A percentile compares a stretch with the other conserved stretches of the same genome.
Evolutionary conservation across 2,329 filamentous ascomycete genomes (phyloP).

Genomic region (Anthostomella pinea): DNA sequence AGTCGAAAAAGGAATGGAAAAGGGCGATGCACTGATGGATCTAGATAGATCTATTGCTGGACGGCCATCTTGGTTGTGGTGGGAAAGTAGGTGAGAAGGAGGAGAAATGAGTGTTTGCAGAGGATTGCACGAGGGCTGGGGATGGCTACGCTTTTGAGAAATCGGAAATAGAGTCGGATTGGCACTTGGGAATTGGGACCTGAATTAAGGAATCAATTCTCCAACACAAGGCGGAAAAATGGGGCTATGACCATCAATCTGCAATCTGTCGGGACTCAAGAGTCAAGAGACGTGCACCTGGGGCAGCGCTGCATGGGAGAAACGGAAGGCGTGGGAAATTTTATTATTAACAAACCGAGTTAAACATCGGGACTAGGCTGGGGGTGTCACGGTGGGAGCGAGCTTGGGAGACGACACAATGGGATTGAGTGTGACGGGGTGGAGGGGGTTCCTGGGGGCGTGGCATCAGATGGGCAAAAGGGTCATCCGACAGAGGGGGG

Average conservation of each 20-base stretch:
- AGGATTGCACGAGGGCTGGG: constrained; percentile 39
- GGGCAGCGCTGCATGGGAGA: constrained; percentile 35
- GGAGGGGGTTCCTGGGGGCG: neutral
- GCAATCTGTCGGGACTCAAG: no score
- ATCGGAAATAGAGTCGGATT: no score
- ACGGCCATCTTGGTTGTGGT: constrained; percentile 31
- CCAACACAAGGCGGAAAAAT: constrained; percentile 46
- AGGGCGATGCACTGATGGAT: constrained; percentile 33
- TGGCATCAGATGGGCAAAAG: constrained; percentile 20
- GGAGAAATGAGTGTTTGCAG: constrained; percentile 27
- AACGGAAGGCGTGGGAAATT: constrained; percentile 39
- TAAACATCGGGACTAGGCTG: constrained; percentile 36
- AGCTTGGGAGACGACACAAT: constrained; percentile 22
- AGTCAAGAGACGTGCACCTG: constrained; percentile 31
- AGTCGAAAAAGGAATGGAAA: constrained; percentile 28
- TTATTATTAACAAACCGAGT: constrained; percentile 36
- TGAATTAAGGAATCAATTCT: no score
- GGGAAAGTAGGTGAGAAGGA: constrained; percentile 24
- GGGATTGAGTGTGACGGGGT: constrained; percentile 19
- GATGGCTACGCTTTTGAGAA: constrained; percentile 50
- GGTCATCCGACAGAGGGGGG: constrained; percentile 11
- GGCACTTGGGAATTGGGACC: constrained; percentile 40
- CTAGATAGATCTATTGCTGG: constrained; percentile 34
- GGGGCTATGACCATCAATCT: constrained; percentile 37
- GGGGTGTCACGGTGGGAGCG: no score